Evolutionary conservation across 495 filamentous ascomycete species (phyloP).

Genomic region (Xylaria castorea): DNA sequence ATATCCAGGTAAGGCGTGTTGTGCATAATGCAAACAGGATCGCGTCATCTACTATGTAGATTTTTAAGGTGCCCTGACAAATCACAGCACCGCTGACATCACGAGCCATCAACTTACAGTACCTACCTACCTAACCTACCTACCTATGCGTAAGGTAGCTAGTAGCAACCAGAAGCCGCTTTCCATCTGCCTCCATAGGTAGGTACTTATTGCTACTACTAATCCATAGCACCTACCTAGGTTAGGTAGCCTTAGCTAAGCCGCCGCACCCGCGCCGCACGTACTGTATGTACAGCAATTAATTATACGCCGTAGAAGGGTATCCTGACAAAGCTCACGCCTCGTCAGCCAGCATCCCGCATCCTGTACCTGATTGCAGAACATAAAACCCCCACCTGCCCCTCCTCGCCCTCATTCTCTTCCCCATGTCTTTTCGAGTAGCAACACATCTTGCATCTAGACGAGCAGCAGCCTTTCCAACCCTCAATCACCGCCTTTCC

Average conservation of each 20-base stretch:
- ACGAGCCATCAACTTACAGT: background rate
- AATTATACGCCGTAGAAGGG: background rate
- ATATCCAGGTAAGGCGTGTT: constrained; percentile 7
- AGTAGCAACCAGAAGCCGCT: background rate
- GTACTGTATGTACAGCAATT: background rate
- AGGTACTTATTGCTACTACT: background rate
- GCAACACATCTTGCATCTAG: constrained; percentile 33
- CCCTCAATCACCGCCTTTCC: constrained; percentile 30
- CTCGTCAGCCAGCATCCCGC: background rate
- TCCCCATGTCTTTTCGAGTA: constrained; percentile 39
- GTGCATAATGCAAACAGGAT: constrained; percentile 25
- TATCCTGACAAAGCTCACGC: constrained; percentile 16
- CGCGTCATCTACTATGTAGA: constrained; percentile 14
- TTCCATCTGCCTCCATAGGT: background rate
- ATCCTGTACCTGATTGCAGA: background rate
- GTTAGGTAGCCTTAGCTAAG: background rate
- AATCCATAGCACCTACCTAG: background rate
- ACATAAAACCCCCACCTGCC: constrained; percentile 37
- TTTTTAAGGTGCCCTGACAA: constrained; percentile 24
- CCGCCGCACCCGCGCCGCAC: constrained; percentile 1
- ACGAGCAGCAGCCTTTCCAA: constrained; percentile 34
- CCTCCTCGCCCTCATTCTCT: constrained; percentile 25
- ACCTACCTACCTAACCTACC: background rate
- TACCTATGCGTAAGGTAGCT: too few species aligned
- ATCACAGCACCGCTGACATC: constrained; percentile 23